phyloP scores from a whole-genome alignment of 139 green algal species.

The Chlorella sp. region DNA sequence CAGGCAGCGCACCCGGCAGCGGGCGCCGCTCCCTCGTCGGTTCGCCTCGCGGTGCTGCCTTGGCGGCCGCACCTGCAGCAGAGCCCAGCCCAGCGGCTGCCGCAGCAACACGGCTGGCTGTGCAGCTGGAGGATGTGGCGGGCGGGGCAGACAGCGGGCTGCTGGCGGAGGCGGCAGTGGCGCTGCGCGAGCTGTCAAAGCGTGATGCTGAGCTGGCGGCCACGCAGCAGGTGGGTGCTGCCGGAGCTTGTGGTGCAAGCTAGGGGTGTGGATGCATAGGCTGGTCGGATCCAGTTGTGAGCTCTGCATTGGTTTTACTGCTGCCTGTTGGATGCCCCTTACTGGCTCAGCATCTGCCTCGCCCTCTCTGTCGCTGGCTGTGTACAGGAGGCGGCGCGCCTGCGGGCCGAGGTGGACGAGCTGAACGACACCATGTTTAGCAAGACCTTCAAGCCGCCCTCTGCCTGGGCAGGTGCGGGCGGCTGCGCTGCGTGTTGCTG shows the following conservation, averaged over 20 bases:
- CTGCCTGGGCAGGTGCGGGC: conserved; percentile 51
- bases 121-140: conserved; percentile 36
- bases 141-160: conserved; percentile 35
- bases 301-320: not conserved
- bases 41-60: not conserved
- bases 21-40: not conserved
- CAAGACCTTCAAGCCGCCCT: conserved; percentile 66
- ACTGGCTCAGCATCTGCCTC: too few relatives aligned
- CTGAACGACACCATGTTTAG: conserved; percentile 63
- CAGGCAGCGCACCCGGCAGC: not conserved
- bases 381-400: conserved; percentile 32
- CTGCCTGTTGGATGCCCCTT: too few relatives aligned
- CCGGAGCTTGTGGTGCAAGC: not conserved
- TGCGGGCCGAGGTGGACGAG: conserved; percentile 50
- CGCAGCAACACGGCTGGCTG: conserved; percentile 2
- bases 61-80: not conserved
- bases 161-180: conserved; percentile 41
- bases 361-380: too few relatives aligned
- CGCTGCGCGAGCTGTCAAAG: conserved; percentile 39
- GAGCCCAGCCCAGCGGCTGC: not conserved
- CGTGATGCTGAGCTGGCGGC: conserved; percentile 37
- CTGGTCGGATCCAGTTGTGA: not conserved
- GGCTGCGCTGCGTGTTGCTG: not conserved
- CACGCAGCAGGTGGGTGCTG: conserved; percentile 15
- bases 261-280: not conserved